phyloP scores from a whole-genome alignment of 805 yeast species.

The Suhomyces tanzawaensis region DNA sequence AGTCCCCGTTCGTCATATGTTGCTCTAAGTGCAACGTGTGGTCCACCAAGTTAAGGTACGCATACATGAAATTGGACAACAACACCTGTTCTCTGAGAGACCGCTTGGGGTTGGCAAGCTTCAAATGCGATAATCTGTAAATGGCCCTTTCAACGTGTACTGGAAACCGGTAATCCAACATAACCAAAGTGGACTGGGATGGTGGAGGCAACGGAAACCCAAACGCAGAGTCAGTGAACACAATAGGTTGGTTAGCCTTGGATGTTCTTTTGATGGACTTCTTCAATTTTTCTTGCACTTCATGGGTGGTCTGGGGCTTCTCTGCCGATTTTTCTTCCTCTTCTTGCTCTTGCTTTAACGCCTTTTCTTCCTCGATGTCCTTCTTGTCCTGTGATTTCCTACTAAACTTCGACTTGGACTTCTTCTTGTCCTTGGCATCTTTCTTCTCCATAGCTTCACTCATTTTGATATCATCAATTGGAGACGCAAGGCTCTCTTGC shows the following conservation, averaged over 20 bases:
- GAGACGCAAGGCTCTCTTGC: constrained; percentile 1
- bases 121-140: constrained; percentile 86
- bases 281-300: constrained; percentile 43
- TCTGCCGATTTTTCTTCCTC: constrained; percentile 10
- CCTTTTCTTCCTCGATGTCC: constrained; percentile 7
- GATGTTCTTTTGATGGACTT: constrained; percentile 42
- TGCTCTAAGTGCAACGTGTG: constrained; percentile 78
- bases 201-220: constrained; percentile 86
- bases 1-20: constrained; percentile 35
- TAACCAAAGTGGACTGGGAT: constrained; percentile 69
- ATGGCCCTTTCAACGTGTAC: constrained; percentile 96
- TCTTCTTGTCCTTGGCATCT: constrained; percentile 11
- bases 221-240: constrained; percentile 72
- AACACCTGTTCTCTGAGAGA: constrained; percentile 90
- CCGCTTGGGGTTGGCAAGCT: constrained; percentile 89
- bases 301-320: constrained; percentile 34
- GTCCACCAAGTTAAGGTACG: constrained; percentile 90
- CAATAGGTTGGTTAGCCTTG: constrained; percentile 45
- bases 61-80: constrained; percentile 94
- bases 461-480: constrained; percentile 1
- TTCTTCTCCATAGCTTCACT: constrained; percentile 5
- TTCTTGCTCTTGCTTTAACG: constrained; percentile 6
- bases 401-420: constrained; percentile 4
- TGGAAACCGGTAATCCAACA: constrained; percentile 86
- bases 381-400: constrained; percentile 7